These are phyloP conservation scores for Monilinia fructigena DNA, from an alignment of 2,329 filamentous ascomycete genomes.

Conservation along the genomic window DNA sequence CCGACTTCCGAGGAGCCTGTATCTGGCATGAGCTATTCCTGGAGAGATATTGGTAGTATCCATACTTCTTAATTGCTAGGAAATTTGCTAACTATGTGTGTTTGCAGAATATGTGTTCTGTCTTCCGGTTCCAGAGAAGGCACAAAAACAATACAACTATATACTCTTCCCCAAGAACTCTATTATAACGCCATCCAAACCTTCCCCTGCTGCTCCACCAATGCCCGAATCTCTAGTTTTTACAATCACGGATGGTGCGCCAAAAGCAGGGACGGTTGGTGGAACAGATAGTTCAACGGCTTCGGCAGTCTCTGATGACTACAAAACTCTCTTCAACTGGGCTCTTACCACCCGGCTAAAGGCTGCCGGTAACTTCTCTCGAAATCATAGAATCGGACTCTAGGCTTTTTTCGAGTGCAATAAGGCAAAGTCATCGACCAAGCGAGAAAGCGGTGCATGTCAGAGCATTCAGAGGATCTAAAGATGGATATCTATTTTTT, in stretches of 20 bases:
- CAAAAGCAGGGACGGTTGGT: conserved; percentile 57
- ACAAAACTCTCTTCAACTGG: conserved; percentile 60
- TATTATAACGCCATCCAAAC: conserved; percentile 52
- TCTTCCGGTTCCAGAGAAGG: conserved; percentile 63
- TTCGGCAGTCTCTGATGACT: conserved; percentile 56
- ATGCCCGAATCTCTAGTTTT: conserved; percentile 61
- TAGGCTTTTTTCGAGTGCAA: conserved; percentile 56
- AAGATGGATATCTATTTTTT: conserved; percentile 68
- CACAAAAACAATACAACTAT: conserved; percentile 65
- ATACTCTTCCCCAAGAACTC: conserved; percentile 56
- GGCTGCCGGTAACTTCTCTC: conserved; percentile 46
- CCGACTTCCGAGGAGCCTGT: conserved; percentile 53
- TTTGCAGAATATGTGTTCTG: conserved; percentile 59
- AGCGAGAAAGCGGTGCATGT: conserved; percentile 64
- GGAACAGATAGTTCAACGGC: conserved; percentile 53
- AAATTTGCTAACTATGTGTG: conserved; percentile 15
- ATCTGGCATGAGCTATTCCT: conserved; percentile 56
- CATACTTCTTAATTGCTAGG: neutral
- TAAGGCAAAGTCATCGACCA: conserved; percentile 56
- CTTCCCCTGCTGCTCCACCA: conserved; percentile 41
- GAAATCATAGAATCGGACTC: conserved; percentile 54
- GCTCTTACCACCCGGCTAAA: conserved; percentile 54
- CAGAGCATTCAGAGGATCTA: conserved; percentile 64
- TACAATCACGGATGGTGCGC: conserved; percentile 58
- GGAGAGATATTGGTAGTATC: conserved; percentile 60